Percentiles rank a stretch among this genome's conserved stretches.
phyloP scores from a whole-genome alignment of 306 rosid species.

The Gastrolobium bilobum region DNA sequence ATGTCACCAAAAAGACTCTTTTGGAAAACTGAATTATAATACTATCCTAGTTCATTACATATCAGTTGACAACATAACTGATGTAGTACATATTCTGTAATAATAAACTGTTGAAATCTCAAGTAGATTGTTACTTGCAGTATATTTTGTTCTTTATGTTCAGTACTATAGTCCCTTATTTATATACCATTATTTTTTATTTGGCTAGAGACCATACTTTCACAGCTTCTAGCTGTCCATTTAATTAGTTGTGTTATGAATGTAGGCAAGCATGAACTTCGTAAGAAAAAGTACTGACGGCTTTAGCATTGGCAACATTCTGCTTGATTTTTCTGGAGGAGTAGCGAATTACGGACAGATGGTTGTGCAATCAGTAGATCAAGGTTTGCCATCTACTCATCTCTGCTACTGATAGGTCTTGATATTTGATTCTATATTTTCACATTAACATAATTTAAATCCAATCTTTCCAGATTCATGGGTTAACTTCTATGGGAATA shows the following conservation, averaged over 20 bases:
- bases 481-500: conserved; percentile 93
- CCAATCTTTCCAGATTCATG: conserved; percentile 76
- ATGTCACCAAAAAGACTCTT: not conserved
- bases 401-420: conserved; percentile 26
- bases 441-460: conserved; percentile 39
- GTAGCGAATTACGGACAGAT: conserved; percentile 71
- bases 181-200: not conserved
- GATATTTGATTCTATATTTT: conserved; percentile 39
- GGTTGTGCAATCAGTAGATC: conserved; percentile 92
- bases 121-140: not conserved
- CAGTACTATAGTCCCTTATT: not conserved
- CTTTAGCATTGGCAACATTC: conserved; percentile 87
- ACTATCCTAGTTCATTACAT: conserved; percentile 20
- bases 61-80: conserved; percentile 8
- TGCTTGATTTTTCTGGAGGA: conserved; percentile 91
- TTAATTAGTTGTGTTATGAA: conserved; percentile 42
- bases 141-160: not conserved
- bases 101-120: conserved; percentile 5
- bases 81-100: conserved; percentile 10
- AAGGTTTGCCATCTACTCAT: conserved; percentile 62
- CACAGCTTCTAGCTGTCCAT: conserved; percentile 16
- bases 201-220: conserved; percentile 20
- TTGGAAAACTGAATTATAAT: conserved; percentile 13
- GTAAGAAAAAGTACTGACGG: conserved; percentile 82
- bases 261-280: conserved; percentile 58